Percentiles rank a stretch among this genome's conserved stretches.
phyloP scores from a whole-genome alignment of 1,284 basidiomycete species.

The Cryptococcus floricola region DNA sequence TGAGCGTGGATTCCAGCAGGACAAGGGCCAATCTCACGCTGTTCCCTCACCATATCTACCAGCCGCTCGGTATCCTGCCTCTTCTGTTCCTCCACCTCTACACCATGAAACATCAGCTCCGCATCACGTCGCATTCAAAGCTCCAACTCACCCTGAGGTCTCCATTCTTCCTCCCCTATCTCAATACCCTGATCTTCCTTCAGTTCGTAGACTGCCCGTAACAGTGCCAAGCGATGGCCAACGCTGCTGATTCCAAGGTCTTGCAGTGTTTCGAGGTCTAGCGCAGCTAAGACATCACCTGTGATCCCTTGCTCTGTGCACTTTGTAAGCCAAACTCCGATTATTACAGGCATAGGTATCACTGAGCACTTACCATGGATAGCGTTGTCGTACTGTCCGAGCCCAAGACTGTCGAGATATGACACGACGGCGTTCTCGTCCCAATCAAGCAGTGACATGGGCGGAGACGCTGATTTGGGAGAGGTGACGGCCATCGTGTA shows the following conservation, averaged over 20 bases:
- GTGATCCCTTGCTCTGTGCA: constrained; percentile 77
- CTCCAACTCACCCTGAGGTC: constrained; percentile 71
- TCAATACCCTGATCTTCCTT: constrained; percentile 80
- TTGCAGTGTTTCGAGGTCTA: constrained; percentile 76
- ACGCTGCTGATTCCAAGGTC: constrained; percentile 78
- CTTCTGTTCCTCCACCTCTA: constrained; percentile 25
- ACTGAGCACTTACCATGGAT: constrained; percentile 48
- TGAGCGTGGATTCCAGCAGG: background rate
- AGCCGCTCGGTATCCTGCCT: constrained; percentile 60
- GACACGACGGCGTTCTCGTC: constrained; percentile 72
- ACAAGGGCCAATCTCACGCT: constrained; percentile 55
- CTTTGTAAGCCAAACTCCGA: background rate
- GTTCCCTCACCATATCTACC: constrained; percentile 66
- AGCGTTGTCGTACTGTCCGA: constrained; percentile 68
- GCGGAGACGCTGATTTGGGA: constrained; percentile 29
- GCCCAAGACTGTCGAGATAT: constrained; percentile 70
- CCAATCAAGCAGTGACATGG: constrained; percentile 59
- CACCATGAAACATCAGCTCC: background rate
- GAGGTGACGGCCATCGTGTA: constrained; percentile 23
- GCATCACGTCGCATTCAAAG: background rate
- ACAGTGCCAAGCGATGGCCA: constrained; percentile 79
- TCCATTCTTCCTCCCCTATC: constrained; percentile 78
- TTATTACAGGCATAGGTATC: background rate
- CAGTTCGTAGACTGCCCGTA: constrained; percentile 82
- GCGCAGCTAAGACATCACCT: constrained; percentile 76